Conservation (phyloP, 208 protist species). For the Endotrypanum monterogeii region DNA sequence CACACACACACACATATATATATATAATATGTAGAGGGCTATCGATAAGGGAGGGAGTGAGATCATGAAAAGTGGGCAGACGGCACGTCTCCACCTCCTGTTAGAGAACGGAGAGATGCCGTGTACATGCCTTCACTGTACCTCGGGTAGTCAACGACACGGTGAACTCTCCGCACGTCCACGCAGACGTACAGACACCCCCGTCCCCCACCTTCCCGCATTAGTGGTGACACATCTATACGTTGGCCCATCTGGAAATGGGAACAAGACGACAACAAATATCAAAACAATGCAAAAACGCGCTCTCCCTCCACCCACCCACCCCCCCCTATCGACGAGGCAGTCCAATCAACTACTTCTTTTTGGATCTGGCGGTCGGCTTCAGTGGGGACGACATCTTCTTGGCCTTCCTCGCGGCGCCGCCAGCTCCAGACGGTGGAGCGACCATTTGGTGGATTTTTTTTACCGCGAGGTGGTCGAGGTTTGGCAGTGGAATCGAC, state of each 20-base stretch:
- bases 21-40: background rate
- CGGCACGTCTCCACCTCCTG: background rate
- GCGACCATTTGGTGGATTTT: slow-evolving; percentile 14
- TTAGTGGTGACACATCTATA: slow-evolving; percentile 8
- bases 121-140: background rate
- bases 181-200: background rate
- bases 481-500: slow-evolving; percentile 36
- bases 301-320: background rate
- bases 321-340: background rate
- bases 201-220: background rate
- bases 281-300: background rate
- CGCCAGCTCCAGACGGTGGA: background rate
- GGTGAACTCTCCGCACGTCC: background rate
- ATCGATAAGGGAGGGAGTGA: background rate
- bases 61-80: background rate
- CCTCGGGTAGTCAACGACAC: background rate
- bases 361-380: too few relatives aligned
- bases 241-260: background rate
- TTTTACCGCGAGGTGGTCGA: slow-evolving; percentile 23
- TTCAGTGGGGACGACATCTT: background rate
- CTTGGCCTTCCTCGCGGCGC: slow-evolving; percentile 9
- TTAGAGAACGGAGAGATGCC: background rate
- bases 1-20: background rate
- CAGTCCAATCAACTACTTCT: background rate
- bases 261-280: too few relatives aligned